phyloP scores from a whole-genome alignment of 805 yeast genomes.

The Suhomyces kilbournensis region DNA sequence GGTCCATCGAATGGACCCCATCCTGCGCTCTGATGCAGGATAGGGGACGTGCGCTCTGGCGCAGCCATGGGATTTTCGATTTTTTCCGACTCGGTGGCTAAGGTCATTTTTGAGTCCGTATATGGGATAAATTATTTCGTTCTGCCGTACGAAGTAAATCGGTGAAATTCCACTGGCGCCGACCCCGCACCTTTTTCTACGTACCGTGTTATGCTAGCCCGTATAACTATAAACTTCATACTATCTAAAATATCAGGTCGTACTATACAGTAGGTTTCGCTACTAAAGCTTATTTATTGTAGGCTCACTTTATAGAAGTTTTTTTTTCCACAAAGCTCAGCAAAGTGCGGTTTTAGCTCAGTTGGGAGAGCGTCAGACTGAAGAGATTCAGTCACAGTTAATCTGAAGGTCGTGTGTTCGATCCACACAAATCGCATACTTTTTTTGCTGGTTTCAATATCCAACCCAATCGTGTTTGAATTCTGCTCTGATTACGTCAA shows the following conservation, averaged over 20 bases:
- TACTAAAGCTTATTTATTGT: background rate
- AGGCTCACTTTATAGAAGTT: background rate
- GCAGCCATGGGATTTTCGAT: background rate
- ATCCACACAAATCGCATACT: constrained; percentile 71
- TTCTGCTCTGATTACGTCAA: background rate
- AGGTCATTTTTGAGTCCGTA: background rate
- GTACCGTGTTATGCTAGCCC: background rate
- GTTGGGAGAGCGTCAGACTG: constrained; percentile 40
- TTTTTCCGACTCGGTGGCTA: background rate
- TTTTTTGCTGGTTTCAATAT: no score
- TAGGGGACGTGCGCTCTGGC: no score
- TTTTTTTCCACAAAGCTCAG: background rate
- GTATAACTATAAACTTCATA: no score
- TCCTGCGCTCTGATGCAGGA: no score
- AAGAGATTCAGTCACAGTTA: constrained; percentile 28
- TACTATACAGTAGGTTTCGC: no score
- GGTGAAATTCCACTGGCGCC: background rate
- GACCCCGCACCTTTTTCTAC: background rate
- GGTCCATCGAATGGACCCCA: no score
- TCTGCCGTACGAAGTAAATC: background rate
- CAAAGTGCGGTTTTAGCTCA: constrained; percentile 30
- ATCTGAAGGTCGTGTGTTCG: constrained; percentile 90
- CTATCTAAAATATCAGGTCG: background rate
- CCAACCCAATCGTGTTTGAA: background rate
- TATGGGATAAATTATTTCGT: background rate